A percentile compares a stretch with the other conserved stretches of the same genome.
These are phyloP conservation scores for Termitomyces sp. DNA, from an alignment of 768 basidiomycete species.

Conservation along the genomic window DNA sequence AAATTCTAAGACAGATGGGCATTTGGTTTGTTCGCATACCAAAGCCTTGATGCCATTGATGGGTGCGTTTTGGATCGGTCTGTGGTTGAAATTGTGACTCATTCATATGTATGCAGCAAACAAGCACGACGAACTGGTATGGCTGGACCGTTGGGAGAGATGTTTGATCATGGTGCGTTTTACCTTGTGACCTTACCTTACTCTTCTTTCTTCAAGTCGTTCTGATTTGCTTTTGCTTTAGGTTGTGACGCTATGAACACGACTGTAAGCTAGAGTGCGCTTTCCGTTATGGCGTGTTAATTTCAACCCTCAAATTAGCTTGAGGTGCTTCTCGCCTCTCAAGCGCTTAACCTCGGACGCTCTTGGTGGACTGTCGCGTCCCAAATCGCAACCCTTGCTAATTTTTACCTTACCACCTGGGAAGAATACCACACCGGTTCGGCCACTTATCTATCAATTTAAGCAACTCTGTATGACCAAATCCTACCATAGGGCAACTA, in stretches of 20 bases:
- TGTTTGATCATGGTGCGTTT: slow-evolving; percentile 91
- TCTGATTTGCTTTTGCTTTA: slow-evolving; percentile 24
- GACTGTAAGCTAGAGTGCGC: slow-evolving; percentile 49
- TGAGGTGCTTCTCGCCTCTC: slow-evolving; percentile 75
- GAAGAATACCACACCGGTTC: slow-evolving; percentile 83
- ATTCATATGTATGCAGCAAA: slow-evolving; percentile 47
- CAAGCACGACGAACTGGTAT: slow-evolving; percentile 95
- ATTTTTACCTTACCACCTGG: slow-evolving; percentile 83
- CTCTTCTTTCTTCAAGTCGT: not conserved
- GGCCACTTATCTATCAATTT: slow-evolving; percentile 7
- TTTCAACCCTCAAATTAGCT: slow-evolving; percentile 41
- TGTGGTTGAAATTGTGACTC: slow-evolving; percentile 7
- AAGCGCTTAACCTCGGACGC: slow-evolving; percentile 86
- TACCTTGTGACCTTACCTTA: not conserved
- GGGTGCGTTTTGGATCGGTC: slow-evolving; percentile 47
- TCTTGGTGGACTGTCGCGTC: slow-evolving; percentile 97
- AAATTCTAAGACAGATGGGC: slow-evolving; percentile 58
- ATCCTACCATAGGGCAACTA: slow-evolving; percentile 55
- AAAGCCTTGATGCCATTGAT: slow-evolving; percentile 85
- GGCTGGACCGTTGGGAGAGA: slow-evolving; percentile 95
- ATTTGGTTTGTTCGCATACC: slow-evolving; percentile 85
- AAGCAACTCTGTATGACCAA: not conserved
- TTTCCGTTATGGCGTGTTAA: not conserved
- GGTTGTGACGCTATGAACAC: slow-evolving; percentile 95
- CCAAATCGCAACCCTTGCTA: slow-evolving; percentile 69